Evolutionary conservation across 805 yeast species (phyloP).

Genomic region (Blastobotrys americana): DNA sequence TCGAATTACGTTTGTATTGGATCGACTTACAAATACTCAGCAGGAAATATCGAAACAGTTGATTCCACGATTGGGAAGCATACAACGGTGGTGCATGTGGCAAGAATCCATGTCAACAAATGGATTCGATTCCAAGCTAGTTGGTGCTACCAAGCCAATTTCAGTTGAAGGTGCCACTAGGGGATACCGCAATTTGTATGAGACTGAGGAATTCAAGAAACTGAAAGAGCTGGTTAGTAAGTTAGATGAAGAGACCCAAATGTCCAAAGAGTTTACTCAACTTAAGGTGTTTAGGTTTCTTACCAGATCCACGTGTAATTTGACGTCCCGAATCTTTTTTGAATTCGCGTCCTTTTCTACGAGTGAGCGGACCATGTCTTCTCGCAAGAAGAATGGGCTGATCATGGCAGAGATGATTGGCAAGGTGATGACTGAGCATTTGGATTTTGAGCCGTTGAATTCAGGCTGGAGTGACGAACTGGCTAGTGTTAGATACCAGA

Average conservation of each 20-base stretch:
- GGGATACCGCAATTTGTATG: conserved; percentile 8
- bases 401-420: conserved; percentile 24
- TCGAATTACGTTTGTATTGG: conserved; percentile 18
- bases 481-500: conserved; percentile 11
- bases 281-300: conserved; percentile 17
- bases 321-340: conserved; percentile 14
- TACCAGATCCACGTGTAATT: conserved; percentile 8
- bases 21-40: background rate
- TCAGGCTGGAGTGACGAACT: conserved; percentile 9
- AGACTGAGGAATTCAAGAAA: conserved; percentile 14
- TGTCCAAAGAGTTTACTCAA: conserved; percentile 7
- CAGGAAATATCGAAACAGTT: conserved; percentile 10
- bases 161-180: conserved; percentile 9
- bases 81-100: conserved; percentile 26
- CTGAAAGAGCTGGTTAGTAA: conserved; percentile 17
- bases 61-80: conserved; percentile 18
- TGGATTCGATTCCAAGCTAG: background rate
- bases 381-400: conserved; percentile 23
- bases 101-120: conserved; percentile 15
- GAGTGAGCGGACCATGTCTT: conserved; percentile 15
- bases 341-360: conserved; percentile 17
- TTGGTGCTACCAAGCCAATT: conserved; percentile 19
- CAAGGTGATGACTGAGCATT: conserved; percentile 15
- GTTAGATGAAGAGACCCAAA: conserved; percentile 5
- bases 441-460: conserved; percentile 12